Base-by-base conservation (phyloP, 371 early-diverging fungal genomes). In the Thermomucor indicae-seudaticae region DNA sequence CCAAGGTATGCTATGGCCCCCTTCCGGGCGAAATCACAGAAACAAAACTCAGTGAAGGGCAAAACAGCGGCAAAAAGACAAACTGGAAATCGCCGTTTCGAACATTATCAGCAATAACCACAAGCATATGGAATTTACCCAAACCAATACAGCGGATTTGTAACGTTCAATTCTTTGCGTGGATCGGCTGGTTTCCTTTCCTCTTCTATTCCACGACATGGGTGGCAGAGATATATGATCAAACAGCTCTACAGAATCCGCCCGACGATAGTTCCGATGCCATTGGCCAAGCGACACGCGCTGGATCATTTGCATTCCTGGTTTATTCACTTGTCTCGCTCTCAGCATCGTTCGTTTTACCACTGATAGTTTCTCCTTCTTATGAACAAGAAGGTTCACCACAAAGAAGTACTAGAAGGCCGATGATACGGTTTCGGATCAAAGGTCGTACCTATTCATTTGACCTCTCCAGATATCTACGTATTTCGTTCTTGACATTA, bases 151-250 rank as follows among this genome's bases (percentile, higher is more conserved):
- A 83, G 50, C 65, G 74, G 10, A 72, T 95, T 11, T 95, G 93
- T 67, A 85, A 87, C 45, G 86, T 91, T 5, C 96, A 96, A 57
- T 86, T 96, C 47, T 91, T 90, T 71, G 82, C 92, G 4, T 97
- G 95, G 95, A 82, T 95, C 55, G 95, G 93, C 8, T 94, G 95
- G 93, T 97, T 97, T 58, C 95, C 96, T 3, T 94, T 95, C 55
- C 70, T 97, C 10, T 95, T 97, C 52, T 95, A 95, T 62, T 80
- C 88, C 7, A 88, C 89, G 0, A 85, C 88, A 1, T 91, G 84
- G 68, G 84, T 92, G 1, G 88, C 89, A 24, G 84, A 86, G 47
- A 82, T 79, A 40, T 76, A 80, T 55, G 58, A 64, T 20, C 40
- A 64, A 8, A 48, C 57, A 2, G 55, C 44, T 14, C 25, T 45